phyloP scores from a whole-genome alignment of 768 basidiomycete species.

The Goffeauzyma gilvescens region DNA sequence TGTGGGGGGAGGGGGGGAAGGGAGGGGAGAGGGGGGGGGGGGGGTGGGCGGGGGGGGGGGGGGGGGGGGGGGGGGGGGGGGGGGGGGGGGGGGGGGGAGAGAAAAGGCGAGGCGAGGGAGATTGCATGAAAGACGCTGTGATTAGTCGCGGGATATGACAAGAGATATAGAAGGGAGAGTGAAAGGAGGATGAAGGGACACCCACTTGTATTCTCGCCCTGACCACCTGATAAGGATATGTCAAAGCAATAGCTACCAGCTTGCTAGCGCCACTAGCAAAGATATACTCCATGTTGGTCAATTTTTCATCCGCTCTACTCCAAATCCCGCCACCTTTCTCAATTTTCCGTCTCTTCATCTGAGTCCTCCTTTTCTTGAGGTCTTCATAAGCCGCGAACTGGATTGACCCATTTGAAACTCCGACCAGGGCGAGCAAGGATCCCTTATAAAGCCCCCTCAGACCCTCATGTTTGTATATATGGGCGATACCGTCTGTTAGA shows the following conservation, averaged over 20 bases:
- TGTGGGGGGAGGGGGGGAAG: no score
- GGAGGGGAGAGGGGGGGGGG: no score
- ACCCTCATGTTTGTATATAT: conserved; percentile 57
- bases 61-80: background rate
- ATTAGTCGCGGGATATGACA: background rate
- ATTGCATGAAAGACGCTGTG: background rate
- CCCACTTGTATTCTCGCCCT: conserved; percentile 77
- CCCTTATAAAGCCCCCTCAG: conserved; percentile 65
- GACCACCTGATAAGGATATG: conserved; percentile 95
- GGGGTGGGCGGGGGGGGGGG: no score
- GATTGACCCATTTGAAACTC: conserved; percentile 81
- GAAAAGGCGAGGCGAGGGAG: background rate
- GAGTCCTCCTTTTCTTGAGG: conserved; percentile 74
- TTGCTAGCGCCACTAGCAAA: conserved; percentile 83
- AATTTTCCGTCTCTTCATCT: conserved; percentile 45
- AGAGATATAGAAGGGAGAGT: no score
- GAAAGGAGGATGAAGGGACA: conserved; percentile 3
- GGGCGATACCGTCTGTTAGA: conserved; percentile 47
- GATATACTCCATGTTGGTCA: conserved; percentile 79
- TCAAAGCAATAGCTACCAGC: conserved; percentile 56
- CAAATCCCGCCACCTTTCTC: conserved; percentile 46
- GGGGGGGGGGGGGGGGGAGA: background rate
- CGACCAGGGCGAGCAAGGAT: conserved; percentile 67
- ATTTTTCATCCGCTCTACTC: conserved; percentile 58
- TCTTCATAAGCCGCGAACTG: conserved; percentile 95